Evolutionary conservation across 805 yeast genomes (phyloP).

Genomic region (Saturnispora zaruensis): DNA sequence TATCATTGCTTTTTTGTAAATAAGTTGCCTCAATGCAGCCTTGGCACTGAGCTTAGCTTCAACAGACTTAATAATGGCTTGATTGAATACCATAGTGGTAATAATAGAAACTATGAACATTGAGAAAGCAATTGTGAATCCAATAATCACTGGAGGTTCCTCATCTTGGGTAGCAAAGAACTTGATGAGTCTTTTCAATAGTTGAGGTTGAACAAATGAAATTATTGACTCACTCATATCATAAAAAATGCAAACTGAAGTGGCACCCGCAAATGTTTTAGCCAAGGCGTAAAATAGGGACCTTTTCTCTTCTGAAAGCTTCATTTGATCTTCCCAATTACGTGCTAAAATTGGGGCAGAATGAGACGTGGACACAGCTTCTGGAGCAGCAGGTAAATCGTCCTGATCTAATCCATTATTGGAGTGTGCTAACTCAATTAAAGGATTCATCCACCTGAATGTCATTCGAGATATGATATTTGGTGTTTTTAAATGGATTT

Average conservation of each 20-base stretch:
- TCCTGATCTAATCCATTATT: slow-evolving; percentile 29
- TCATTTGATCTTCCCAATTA: slow-evolving; percentile 27
- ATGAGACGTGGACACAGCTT: slow-evolving; percentile 28
- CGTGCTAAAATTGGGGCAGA: slow-evolving; percentile 25
- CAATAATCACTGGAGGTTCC: slow-evolving; percentile 44
- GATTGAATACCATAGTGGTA: slow-evolving; percentile 58
- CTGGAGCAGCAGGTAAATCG: slow-evolving; percentile 36
- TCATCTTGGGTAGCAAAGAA: slow-evolving; percentile 31
- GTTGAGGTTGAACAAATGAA: slow-evolving; percentile 46
- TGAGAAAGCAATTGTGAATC: slow-evolving; percentile 51
- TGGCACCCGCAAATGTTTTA: slow-evolving; percentile 31
- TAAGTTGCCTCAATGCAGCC: slow-evolving; percentile 55
- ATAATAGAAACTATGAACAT: slow-evolving; percentile 56
- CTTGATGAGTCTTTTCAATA: slow-evolving; percentile 41
- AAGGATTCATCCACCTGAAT: slow-evolving; percentile 83
- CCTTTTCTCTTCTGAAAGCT: slow-evolving; percentile 15
- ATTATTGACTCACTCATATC: slow-evolving; percentile 33
- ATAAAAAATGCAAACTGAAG: slow-evolving; percentile 28
- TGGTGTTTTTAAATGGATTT: slow-evolving; percentile 27
- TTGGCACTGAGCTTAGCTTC: slow-evolving; percentile 59
- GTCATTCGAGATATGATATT: slow-evolving; percentile 70
- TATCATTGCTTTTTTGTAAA: slow-evolving; percentile 61
- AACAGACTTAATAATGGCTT: slow-evolving; percentile 49
- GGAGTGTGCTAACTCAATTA: slow-evolving; percentile 63
- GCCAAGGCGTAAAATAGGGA: slow-evolving; percentile 29